These are phyloP conservation scores for Chlorophyllum brunneum DNA, from an alignment of 768 basidiomycete species.

Conservation along the genomic window DNA sequence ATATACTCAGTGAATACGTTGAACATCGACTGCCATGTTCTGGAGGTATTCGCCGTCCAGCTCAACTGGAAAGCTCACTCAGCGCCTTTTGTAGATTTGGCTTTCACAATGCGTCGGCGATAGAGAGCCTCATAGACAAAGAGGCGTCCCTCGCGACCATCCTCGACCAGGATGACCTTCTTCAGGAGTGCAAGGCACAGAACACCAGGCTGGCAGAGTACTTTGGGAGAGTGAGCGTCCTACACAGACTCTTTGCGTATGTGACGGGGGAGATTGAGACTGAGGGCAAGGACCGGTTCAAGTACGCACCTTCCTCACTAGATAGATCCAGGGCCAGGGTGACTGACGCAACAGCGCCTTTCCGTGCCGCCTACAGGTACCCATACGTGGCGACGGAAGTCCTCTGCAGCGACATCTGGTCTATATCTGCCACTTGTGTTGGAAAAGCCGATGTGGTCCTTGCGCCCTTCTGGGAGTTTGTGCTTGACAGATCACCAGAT, in stretches of 20 bases:
- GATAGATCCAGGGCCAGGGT: no score
- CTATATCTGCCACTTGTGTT: constrained; percentile 87
- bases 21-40: constrained; percentile 10
- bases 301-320: constrained; percentile 48
- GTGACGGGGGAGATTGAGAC: constrained; percentile 85
- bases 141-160: constrained; percentile 88
- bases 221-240: constrained; percentile 76
- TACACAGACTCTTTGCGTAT: constrained; percentile 78
- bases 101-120: constrained; percentile 83
- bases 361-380: constrained; percentile 53
- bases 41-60: constrained; percentile 13
- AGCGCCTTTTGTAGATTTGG: constrained; percentile 60
- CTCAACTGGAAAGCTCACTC: background rate
- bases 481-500: constrained; percentile 73
- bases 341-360: background rate
- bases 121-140: constrained; percentile 88
- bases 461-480: constrained; percentile 88
- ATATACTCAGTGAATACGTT: background rate
- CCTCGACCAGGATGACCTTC: constrained; percentile 88
- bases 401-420: constrained; percentile 93
- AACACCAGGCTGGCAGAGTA: constrained; percentile 88
- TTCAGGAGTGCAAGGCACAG: constrained; percentile 94
- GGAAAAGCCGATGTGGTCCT: constrained; percentile 68
- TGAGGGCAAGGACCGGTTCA: constrained; percentile 74
- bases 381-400: constrained; percentile 93